Evolutionary conservation across 2,329 filamentous ascomycete species (phyloP), one percentile per base, ranked within the genome.

Genomic region (Daldinia sp.): DNA sequence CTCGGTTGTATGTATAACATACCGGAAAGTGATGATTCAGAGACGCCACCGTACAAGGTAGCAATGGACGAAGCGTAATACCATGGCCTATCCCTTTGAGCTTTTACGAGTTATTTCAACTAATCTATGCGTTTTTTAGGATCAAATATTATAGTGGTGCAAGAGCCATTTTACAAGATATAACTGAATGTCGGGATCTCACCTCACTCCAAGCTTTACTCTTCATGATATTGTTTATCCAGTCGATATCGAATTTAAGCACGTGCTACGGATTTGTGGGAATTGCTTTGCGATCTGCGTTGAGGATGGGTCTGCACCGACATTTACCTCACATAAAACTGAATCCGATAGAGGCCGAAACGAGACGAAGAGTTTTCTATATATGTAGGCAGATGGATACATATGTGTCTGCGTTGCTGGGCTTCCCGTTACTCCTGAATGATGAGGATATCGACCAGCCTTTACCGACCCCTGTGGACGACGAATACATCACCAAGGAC

Each of bases 261-360:
- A 90, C 88, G 8, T 94, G 91, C 73, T 94, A 94, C 75, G 87
- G 90, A 0, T 93, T 92, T 69, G 84, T 94, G 48, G 91, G 91
- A 5, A 90, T 94, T 70, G 91, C 90, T 1, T 80, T 94, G 49
- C 86, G 91, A 51, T 90, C 90, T 5, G 87, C 90, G n/a, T 77
- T 94, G 30, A 86, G 91, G 25, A 88, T 94, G 78, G 92, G 92
- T 6, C 80, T 94, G 23, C 92, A 95, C 74, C 88, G 92, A 53
- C 86, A 90, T 62, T 78, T 94, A 4, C 81, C 87, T 10, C 86
- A 90, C 48, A 83, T 86, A 57, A 83, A 83, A 58, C 83, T 90
- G 55, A 83, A 85, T 50, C 81, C 85, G 2, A 84, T 91, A 58
- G 87, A 90, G 70, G 81, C 85, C 53, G 87, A 91, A 76, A 82